Evolutionary conservation across 1,139 yeast genomes (phyloP).

Genomic region (Lodderomyces elongisporus): DNA sequence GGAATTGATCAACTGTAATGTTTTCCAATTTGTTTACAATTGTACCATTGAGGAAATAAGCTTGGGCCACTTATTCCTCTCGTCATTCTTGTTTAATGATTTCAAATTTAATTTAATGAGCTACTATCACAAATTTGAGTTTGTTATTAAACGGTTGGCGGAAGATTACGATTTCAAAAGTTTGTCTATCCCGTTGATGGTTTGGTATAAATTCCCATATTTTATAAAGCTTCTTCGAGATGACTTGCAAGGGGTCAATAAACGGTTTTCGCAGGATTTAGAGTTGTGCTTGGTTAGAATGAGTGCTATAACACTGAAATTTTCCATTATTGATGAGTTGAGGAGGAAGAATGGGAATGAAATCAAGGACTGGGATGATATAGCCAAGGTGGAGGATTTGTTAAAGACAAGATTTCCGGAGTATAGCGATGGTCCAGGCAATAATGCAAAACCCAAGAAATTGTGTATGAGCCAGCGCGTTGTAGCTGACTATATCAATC

Average conservation of each 20-base stretch:
- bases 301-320: conserved; percentile 10
- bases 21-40: conserved; percentile 17
- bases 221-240: conserved; percentile 11
- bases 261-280: conserved; percentile 9
- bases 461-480: too few species aligned
- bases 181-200: conserved; percentile 11
- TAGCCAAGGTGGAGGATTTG: conserved; percentile 8
- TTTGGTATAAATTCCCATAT: conserved; percentile 13
- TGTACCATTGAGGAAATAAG: conserved; percentile 15
- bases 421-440: too few species aligned
- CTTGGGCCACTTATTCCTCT: conserved; percentile 15
- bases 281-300: conserved; percentile 11
- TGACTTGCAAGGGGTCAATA: conserved; percentile 7
- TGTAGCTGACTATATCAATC: conserved; percentile 10
- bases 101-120: conserved; percentile 12
- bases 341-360: conserved; percentile 4
- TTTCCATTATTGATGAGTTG: conserved; percentile 10
- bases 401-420: conserved; percentile 11
- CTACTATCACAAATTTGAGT: conserved; percentile 10
- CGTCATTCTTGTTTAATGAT: conserved; percentile 8
- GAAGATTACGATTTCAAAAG: conserved; percentile 7
- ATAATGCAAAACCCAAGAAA: too few species aligned
- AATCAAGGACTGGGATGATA: conserved; percentile 9
- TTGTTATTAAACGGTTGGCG: conserved; percentile 4
- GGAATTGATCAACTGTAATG: conserved; percentile 9